A percentile compares a stretch with the other conserved stretches of the same genome.
These are phyloP conservation scores for Mycena alexandri DNA, from an alignment of 768 basidiomycete species.

Conservation along the genomic window DNA sequence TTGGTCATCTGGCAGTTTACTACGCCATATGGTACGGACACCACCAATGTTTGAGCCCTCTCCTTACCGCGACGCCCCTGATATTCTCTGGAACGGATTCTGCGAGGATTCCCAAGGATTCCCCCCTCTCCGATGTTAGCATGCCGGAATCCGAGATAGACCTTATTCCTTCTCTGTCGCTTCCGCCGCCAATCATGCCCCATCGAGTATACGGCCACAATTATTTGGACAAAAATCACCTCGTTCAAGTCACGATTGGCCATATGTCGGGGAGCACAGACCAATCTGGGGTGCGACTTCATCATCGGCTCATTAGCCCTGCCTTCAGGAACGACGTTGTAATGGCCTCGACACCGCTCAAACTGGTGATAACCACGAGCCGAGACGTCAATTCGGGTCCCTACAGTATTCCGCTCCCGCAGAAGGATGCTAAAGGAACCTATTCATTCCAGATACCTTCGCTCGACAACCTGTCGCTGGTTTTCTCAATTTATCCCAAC, in stretches of 20 bases:
- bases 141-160: slow-evolving; percentile 82
- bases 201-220: slow-evolving; percentile 98
- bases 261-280: slow-evolving; percentile 60
- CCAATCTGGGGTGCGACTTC: slow-evolving; percentile 70
- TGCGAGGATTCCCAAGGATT: slow-evolving; percentile 46
- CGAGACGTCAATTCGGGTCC: slow-evolving; percentile 89
- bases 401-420: slow-evolving; percentile 89
- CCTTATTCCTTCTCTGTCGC: slow-evolving; percentile 91
- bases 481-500: slow-evolving; percentile 96
- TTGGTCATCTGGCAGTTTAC: slow-evolving; percentile 86
- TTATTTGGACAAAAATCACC: slow-evolving; percentile 86
- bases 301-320: slow-evolving; percentile 80
- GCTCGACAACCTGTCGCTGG: slow-evolving; percentile 79
- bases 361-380: slow-evolving; percentile 94
- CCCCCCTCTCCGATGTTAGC: slow-evolving; percentile 54
- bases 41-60: slow-evolving; percentile 70
- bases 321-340: slow-evolving; percentile 75
- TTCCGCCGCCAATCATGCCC: slow-evolving; percentile 98
- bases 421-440: slow-evolving; percentile 74
- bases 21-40: slow-evolving; percentile 98
- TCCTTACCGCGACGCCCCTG: slow-evolving; percentile 62
- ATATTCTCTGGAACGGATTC: slow-evolving; percentile 43
- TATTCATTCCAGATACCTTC: slow-evolving; percentile 90
- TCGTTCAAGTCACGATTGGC: slow-evolving; percentile 90
- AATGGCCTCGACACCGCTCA: slow-evolving; percentile 85